Conservation (phyloP, 2,329 filamentous ascomycete genomes). For the Aspergillus fijiensis region DNA sequence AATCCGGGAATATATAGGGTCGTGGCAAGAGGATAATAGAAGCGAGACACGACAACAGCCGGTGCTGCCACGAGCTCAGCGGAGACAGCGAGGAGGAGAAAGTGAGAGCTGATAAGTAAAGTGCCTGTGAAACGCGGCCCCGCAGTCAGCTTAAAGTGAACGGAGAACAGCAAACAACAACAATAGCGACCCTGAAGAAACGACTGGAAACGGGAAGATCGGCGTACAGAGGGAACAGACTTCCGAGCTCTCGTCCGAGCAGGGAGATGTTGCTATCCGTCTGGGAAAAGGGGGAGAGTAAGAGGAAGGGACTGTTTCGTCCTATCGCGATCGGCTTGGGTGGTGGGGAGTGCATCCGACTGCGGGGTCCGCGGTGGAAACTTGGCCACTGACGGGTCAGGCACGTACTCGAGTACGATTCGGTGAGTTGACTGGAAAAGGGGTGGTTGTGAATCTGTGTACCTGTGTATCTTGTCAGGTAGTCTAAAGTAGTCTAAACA, state of each 20-base stretch:
- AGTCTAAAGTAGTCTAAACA: too few species aligned
- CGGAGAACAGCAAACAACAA: neutral
- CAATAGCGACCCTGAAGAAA: neutral
- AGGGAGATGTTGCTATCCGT: neutral
- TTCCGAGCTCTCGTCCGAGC: neutral
- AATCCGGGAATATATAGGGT: neutral
- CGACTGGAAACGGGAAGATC: neutral
- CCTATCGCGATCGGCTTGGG: neutral
- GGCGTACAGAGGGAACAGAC: neutral
- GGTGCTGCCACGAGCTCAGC: neutral
- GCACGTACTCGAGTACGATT: neutral
- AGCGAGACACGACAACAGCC: neutral
- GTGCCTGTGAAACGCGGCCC: slow-evolving; percentile 4
- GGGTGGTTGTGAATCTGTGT: too few species aligned
- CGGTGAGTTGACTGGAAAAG: too few species aligned
- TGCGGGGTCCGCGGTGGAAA: slow-evolving; percentile 4
- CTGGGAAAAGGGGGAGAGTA: neutral
- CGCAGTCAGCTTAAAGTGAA: slow-evolving; percentile 3
- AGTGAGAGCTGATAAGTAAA: neutral
- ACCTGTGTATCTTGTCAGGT: too few species aligned
- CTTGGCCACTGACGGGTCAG: neutral
- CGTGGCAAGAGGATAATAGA: neutral
- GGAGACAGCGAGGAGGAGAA: neutral
- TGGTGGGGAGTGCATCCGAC: slow-evolving; percentile 2
- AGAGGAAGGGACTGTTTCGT: neutral